Evolutionary conservation across 2,329 filamentous ascomycete genomes (phyloP).

Genomic region (Xenoacremonium recifei): DNA sequence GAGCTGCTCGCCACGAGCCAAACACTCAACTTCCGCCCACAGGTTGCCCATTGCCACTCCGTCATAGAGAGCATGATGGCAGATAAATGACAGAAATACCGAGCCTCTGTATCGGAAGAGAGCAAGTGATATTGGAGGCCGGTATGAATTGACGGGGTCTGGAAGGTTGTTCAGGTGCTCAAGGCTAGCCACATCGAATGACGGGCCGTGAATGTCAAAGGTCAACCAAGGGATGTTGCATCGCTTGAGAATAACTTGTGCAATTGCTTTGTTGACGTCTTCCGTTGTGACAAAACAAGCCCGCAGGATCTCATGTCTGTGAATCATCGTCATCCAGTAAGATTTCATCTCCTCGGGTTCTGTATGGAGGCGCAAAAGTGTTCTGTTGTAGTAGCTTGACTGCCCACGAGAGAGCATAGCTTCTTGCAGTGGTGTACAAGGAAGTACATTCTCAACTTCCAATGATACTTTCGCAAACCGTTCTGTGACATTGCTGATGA

Average conservation of each 20-base stretch:
- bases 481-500: slow-evolving; percentile 25
- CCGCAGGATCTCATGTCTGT: slow-evolving; percentile 72
- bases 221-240: slow-evolving; percentile 41
- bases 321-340: slow-evolving; percentile 62
- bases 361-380: slow-evolving; percentile 59
- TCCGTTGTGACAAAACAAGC: slow-evolving; percentile 72
- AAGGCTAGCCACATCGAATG: slow-evolving; percentile 36
- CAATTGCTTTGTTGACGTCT: slow-evolving; percentile 59
- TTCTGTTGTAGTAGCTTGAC: slow-evolving; percentile 69
- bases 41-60: slow-evolving; percentile 72
- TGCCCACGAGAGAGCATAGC: slow-evolving; percentile 67
- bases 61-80: slow-evolving; percentile 85
- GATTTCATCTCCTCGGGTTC: slow-evolving; percentile 48
- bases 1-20: slow-evolving; percentile 49
- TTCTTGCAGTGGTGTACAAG: slow-evolving; percentile 85
- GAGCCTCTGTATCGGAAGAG: slow-evolving; percentile 33
- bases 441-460: slow-evolving; percentile 58
- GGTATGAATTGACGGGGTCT: slow-evolving; percentile 41
- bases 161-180: slow-evolving; percentile 40
- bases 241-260: slow-evolving; percentile 65
- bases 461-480: slow-evolving; percentile 31
- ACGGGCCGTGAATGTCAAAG: slow-evolving; percentile 28
- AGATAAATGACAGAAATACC: slow-evolving; percentile 47
- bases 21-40: slow-evolving; percentile 65
- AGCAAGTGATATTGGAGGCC: slow-evolving; percentile 46